Base-by-base conservation (phyloP, 306 rosid genomes). In the Oemleria cerasiformis region DNA sequence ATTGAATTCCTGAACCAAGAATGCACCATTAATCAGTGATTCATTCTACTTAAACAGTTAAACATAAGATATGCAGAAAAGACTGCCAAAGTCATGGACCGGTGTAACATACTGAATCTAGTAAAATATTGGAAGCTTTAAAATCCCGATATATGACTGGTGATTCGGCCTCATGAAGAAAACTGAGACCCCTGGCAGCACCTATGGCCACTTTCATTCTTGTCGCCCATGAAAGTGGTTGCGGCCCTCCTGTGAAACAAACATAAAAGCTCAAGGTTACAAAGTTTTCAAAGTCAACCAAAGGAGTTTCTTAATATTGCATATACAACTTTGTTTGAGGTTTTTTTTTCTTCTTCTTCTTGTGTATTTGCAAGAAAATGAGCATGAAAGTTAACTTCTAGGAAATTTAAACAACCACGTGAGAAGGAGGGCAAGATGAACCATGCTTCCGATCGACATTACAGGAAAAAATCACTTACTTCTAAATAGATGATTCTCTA, bases 71-170 rank as follows among this genome's bases (percentile, higher is more conserved):
- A 30, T 43, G 36, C 12, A 60, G 34, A 25, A 67, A 61, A 7
- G 39, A 51, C 16, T 2, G 51, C 40, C n/a, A 55, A 54, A 41
- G 40, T 20, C 23, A 60, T 30, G 60, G 58, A 64, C 71, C 40
- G 8, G 23, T 17, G 58, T 42, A 63, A 61, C 89, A 70, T 89
- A 94, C 99, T 4, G 91, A 89, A 53, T 94, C 99, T 21, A 94
- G 84, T 45, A 94, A 85, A 80, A 94, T 94, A 71, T 94, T 94
- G 6, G 99, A 89, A 68, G 99, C 95, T 79, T 94, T 94, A n/a
- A 94, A 89, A 82, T 94, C 97, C 0, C 99, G 99, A 78, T 91
- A 94, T 72, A 94, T 94, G 83, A 91, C 97, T 79, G 86, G 99
- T 23, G 95, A 77, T 81, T 94, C 65, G 6, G 97, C 99, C 25